Base-by-base conservation (phyloP, 495 filamentous ascomycete genomes). In the Apodospora peruviana region DNA sequence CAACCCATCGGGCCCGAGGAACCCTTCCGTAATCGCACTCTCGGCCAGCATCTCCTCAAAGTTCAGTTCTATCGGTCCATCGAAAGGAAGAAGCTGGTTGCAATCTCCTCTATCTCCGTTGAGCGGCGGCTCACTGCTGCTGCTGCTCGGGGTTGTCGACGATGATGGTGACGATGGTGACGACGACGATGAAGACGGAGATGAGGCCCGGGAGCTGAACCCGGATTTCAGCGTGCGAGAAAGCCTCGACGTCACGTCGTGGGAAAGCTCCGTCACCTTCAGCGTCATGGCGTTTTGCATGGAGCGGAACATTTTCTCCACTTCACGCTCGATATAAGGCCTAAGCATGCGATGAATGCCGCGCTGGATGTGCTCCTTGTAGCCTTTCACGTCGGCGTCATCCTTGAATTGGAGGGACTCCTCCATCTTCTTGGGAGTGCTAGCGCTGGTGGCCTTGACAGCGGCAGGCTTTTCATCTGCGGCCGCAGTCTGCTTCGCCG, bases 291-390 rank as follows among this genome's bases (percentile, higher is more conserved):
- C 43, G 5, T 50, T 44, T 11, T 59, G 48, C 1, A 60, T 38
- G 2, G 46, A 35, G 10, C 51, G 43, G 17, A 66, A 34, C 10
- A 50, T 34, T 36, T 48, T 47, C 19, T 59, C 59, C 23, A 64
- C 53, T 34, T 66, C 60, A 2, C 27, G 44, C 7, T 52, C 60
- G 23, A 68, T 14, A 3, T 47, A 29, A 11, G 51, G 50, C 14
- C 51, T 51, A n/a, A 58, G 49, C 1, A 44, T 23, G 12, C 41
- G 39, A 10, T 50, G 56, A 2, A 68, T 16, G 20, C 63, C 57
- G 10, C 22, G 39, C 10, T 49, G 46, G 14, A 66, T 10, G 45
- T 32, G 51, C n/a, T 52, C 48, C 11, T 47, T 43, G 53, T 17
- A 53, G n/a, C 58, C 62, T n/a, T 55, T 51, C 5, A 47, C 5